Evolutionary conservation across 306 rosid genomes (phyloP).

Genomic region (Purshia tridentata): DNA sequence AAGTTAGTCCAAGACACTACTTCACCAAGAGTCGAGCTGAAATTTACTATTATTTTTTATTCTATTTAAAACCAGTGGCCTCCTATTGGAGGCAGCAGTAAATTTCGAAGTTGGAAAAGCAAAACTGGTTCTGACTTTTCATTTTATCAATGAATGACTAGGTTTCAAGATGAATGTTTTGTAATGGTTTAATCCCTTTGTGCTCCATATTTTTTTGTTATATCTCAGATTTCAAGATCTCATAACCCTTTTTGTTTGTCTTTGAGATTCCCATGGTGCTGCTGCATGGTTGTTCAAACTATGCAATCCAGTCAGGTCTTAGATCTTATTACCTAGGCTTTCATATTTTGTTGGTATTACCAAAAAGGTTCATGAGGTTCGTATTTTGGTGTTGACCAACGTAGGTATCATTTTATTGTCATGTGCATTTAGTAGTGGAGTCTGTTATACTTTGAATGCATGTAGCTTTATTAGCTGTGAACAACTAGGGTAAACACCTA

Average conservation of each 20-base stretch:
- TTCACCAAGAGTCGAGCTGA: constrained; percentile 18
- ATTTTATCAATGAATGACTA: constrained; percentile 42
- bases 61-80: constrained; percentile 41
- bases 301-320: not conserved
- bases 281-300: not conserved
- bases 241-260: not conserved
- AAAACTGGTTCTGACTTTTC: constrained; percentile 35
- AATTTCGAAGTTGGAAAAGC: constrained; percentile 38
- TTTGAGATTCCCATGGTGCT: not conserved
- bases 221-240: not conserved
- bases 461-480: not conserved
- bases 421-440: no score
- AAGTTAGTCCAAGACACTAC: constrained; percentile 23
- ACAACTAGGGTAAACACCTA: not conserved
- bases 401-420: no score
- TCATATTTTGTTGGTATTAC: not conserved
- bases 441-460: not conserved
- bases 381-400: not conserved
- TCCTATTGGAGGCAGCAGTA: constrained; percentile 36
- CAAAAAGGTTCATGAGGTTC: not conserved
- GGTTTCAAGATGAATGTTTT: constrained; percentile 26
- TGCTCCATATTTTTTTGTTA: not conserved
- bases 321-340: not conserved
- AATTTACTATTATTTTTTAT: constrained; percentile 27
- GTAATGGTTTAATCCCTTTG: constrained; percentile 6